Percentiles rank a stretch among this genome's conserved stretches.
phyloP scores from a whole-genome alignment of 2,329 filamentous ascomycete genomes.

The Arthrobotrys conoides region DNA sequence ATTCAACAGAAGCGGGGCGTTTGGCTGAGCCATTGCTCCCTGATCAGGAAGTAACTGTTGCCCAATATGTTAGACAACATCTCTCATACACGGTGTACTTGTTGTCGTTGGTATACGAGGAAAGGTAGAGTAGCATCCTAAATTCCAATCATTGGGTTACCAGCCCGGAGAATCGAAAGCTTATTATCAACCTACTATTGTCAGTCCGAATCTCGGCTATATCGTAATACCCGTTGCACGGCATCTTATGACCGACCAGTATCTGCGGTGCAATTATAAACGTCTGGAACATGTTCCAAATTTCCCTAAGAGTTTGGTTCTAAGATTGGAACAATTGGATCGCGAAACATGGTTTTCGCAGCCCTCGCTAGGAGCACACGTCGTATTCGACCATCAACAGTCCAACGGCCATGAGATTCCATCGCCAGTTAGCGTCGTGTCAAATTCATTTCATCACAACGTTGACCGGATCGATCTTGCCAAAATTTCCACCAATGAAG shows the following conservation, averaged over 20 bases:
- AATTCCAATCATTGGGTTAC: neutral
- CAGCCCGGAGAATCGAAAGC: neutral
- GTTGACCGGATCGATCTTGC: conserved; percentile 44
- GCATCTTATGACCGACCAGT: conserved; percentile 56
- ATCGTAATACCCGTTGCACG: conserved; percentile 50
- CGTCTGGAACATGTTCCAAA: conserved; percentile 51
- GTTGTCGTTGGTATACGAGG: conserved; percentile 49
- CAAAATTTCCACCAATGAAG: conserved; percentile 59
- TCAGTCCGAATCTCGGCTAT: conserved; percentile 55
- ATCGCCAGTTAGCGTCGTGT: conserved; percentile 46
- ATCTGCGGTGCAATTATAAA: conserved; percentile 48
- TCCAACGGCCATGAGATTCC: conserved; percentile 45
- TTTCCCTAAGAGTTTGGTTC: conserved; percentile 45
- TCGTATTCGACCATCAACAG: conserved; percentile 50
- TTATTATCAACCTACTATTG: neutral
- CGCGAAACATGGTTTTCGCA: conserved; percentile 58
- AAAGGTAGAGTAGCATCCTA: conserved; percentile 39
- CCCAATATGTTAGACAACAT: conserved; percentile 56
- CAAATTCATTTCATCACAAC: conserved; percentile 11
- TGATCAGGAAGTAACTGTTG: conserved; percentile 56
- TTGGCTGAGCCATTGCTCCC: conserved; percentile 48
- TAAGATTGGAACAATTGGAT: conserved; percentile 55
- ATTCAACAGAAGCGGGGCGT: conserved; percentile 48
- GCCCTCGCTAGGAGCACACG: conserved; percentile 36
- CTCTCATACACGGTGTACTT: conserved; percentile 57